Evolutionary conservation across 305 asterid genomes (phyloP).

Genomic region (Fraxinus latifolia): DNA sequence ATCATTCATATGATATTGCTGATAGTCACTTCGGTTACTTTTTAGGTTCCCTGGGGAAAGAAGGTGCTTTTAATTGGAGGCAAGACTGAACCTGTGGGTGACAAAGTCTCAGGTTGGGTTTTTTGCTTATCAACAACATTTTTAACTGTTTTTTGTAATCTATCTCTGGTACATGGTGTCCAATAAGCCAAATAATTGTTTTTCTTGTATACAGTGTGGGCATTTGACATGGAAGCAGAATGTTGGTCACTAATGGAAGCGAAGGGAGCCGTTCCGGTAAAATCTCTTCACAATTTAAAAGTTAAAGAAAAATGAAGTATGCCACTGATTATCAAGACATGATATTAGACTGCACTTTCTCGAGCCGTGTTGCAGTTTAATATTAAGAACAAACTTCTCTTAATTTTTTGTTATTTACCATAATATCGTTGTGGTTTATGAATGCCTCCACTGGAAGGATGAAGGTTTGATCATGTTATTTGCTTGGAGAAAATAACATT

Average conservation of each 20-base stretch:
- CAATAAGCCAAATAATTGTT: conserved; percentile 13
- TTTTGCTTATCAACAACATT: conserved; percentile 22
- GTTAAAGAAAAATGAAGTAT: conserved; percentile 1
- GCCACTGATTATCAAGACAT: conserved; percentile 5
- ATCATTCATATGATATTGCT: conserved; percentile 10
- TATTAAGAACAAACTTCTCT: not conserved
- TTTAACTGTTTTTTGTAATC: conserved; percentile 12
- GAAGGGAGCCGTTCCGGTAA: conserved; percentile 95
- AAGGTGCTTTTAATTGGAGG: conserved; percentile 95
- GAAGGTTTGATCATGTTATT: not conserved
- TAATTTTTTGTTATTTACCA: not conserved
- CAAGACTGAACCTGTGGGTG: conserved; percentile 79
- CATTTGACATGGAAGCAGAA: conserved; percentile 93
- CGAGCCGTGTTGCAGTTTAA: conserved; percentile 1
- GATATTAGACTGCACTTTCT: not conserved
- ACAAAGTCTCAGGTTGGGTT: conserved; percentile 70
- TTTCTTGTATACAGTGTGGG: conserved; percentile 62
- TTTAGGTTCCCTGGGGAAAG: conserved; percentile 94
- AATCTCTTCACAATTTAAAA: conserved; percentile 11
- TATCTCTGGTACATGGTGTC: conserved; percentile 10
- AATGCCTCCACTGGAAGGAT: not conserved
- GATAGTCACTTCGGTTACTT: conserved; percentile 18
- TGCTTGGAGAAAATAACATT: not conserved
- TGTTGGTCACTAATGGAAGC: conserved; percentile 93
- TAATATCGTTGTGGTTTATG: not conserved